A percentile compares a stretch with the other conserved stretches of the same genome.
phyloP scores from a whole-genome alignment of 306 rosid species.

The Erythrophleum fordii region DNA sequence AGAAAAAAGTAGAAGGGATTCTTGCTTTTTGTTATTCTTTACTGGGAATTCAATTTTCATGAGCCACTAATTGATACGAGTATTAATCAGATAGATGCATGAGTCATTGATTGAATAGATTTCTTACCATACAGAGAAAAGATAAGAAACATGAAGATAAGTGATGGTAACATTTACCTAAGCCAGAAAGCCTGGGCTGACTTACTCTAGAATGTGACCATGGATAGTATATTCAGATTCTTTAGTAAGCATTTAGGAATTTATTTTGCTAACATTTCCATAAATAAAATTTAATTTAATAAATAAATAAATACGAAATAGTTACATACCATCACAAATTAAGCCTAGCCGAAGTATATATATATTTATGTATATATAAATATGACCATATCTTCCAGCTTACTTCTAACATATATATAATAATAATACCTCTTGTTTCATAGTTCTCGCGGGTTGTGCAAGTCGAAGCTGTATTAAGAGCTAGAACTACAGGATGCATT shows the following conservation, averaged over 20 bases:
- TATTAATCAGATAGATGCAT: neutral
- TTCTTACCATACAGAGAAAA: neutral
- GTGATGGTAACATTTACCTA: slow-evolving; percentile 14
- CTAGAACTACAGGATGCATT: no score
- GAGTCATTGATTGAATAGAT: neutral
- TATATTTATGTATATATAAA: no score
- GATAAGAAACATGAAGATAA: neutral
- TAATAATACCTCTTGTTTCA: no score
- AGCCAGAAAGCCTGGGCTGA: neutral
- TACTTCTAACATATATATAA: no score
- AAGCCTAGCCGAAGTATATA: no score
- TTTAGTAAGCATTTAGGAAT: neutral
- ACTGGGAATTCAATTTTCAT: neutral
- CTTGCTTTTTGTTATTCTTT: neutral
- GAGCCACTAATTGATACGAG: neutral
- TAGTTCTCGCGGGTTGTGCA: no score
- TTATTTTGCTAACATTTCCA: neutral
- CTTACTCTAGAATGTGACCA: neutral
- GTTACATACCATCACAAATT: neutral
- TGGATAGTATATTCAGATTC: neutral
- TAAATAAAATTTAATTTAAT: neutral
- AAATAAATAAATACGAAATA: neutral
- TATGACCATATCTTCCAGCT: no score
- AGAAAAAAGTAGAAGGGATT: no score
- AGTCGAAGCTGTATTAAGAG: no score